Percentiles rank a stretch among this genome's conserved stretches.
phyloP scores from a whole-genome alignment of 1,284 basidiomycete species.

The Pseudozyma tsukubaensis region DNA sequence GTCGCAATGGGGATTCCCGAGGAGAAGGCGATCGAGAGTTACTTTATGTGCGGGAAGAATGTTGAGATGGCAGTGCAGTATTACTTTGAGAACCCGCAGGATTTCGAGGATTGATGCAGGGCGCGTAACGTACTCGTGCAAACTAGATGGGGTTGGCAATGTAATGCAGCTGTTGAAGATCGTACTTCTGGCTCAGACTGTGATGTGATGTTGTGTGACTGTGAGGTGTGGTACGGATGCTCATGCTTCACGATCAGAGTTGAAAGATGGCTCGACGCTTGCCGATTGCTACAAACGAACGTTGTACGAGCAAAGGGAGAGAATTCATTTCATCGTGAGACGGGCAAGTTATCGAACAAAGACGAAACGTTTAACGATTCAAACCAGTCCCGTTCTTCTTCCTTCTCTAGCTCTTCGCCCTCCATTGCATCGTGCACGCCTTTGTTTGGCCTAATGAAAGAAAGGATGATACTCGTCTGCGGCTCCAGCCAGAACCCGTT shows the following conservation, averaged over 20 bases:
- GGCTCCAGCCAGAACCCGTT: conserved; percentile 40
- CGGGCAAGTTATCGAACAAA: conserved; percentile 19
- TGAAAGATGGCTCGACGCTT: too few relatives aligned
- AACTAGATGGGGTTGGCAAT: too few relatives aligned
- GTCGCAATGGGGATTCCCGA: conserved; percentile 67
- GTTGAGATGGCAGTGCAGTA: conserved; percentile 68
- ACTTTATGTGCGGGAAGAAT: conserved; percentile 67
- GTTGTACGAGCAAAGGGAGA: background rate
- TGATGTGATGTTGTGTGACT: too few relatives aligned
- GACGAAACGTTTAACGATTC: background rate
- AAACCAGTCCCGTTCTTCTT: conserved; percentile 5
- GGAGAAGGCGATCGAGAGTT: conserved; percentile 64
- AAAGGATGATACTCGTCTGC: conserved; percentile 1
- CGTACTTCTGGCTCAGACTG: too few relatives aligned
- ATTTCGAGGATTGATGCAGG: conserved; percentile 48
- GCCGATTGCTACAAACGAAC: too few relatives aligned
- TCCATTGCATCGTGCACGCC: background rate
- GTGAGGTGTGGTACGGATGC: too few relatives aligned
- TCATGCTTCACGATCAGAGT: too few relatives aligned
- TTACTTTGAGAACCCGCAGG: conserved; percentile 65
- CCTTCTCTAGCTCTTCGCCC: background rate
- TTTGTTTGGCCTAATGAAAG: conserved; percentile 4
- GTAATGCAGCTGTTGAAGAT: too few relatives aligned
- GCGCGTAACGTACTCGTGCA: too few relatives aligned
- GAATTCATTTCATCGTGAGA: background rate